Evolutionary conservation across 352 stramenopile genomes (phyloP).

Genomic region (Pythium vanterpoolii): DNA sequence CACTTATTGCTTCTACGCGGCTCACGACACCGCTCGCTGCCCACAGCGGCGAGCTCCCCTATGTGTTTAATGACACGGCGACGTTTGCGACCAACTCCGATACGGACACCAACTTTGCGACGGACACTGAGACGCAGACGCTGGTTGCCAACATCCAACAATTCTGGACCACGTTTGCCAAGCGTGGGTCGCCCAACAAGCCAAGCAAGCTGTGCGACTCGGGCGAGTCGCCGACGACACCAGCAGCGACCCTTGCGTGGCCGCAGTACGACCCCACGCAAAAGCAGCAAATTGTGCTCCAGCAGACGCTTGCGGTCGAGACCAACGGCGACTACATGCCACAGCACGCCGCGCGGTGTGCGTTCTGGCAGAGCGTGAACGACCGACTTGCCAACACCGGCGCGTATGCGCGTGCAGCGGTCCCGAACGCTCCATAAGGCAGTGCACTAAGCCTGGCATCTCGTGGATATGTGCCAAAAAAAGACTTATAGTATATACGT

Average conservation of each 20-base stretch:
- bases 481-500: too few relatives aligned
- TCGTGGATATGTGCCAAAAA: neutral
- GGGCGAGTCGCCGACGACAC: neutral
- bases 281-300: constrained; percentile 18
- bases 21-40: constrained; percentile 2
- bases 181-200: constrained; percentile 6
- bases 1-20: neutral
- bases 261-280: neutral
- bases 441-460: neutral
- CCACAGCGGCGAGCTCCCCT: constrained; percentile 7
- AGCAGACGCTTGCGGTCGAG: constrained; percentile 10
- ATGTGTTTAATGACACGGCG: constrained; percentile 5
- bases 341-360: constrained; percentile 9
- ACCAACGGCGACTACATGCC: constrained; percentile 11
- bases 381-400: neutral
- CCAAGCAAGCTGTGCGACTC: too few relatives aligned
- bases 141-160: constrained; percentile 2
- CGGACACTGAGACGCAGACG: too few relatives aligned
- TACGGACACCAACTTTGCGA: too few relatives aligned
- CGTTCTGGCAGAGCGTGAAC: constrained; percentile 14
- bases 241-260: constrained; percentile 1
- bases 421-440: too few relatives aligned
- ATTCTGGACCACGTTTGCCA: constrained; percentile 21
- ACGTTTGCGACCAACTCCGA: neutral
- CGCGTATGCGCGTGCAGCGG: too few relatives aligned